These are phyloP conservation scores for Lipomyces japonicus DNA, from an alignment of 805 yeast species.

Conservation along the genomic window DNA sequence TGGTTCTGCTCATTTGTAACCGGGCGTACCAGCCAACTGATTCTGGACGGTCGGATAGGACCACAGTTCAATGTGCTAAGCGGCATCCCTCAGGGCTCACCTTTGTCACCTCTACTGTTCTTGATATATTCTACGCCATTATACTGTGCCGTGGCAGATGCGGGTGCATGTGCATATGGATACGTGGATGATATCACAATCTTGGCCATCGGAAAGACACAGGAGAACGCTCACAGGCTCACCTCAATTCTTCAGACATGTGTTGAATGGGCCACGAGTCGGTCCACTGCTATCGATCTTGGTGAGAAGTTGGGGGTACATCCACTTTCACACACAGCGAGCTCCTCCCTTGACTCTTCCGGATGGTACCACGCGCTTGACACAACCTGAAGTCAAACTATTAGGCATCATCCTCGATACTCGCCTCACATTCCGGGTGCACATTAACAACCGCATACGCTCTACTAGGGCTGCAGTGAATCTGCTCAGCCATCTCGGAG, in stretches of 20 bases:
- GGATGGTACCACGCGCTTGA: background rate
- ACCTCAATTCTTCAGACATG: background rate
- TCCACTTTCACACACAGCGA: background rate
- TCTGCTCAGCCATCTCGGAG: background rate
- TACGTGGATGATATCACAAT: background rate
- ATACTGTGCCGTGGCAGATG: background rate
- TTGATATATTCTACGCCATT: background rate
- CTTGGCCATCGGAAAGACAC: background rate
- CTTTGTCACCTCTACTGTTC: background rate
- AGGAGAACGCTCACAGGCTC: background rate
- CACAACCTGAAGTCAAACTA: background rate
- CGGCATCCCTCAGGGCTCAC: background rate
- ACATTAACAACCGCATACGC: background rate
- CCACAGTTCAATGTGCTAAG: background rate
- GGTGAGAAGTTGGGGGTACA: background rate
- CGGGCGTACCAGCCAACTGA: background rate
- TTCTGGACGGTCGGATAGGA: background rate
- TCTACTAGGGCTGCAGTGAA: background rate
- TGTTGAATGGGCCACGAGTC: background rate
- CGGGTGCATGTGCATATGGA: background rate
- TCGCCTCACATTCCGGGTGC: background rate
- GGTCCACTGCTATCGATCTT: background rate
- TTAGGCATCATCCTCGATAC: background rate
- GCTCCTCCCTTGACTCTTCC: background rate
- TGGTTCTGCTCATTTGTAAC: background rate